Evolutionary conservation across 1,284 basidiomycete genomes (phyloP), one percentile per base, ranked within the genome.

Genomic region (Fomitopsis betulina): DNA sequence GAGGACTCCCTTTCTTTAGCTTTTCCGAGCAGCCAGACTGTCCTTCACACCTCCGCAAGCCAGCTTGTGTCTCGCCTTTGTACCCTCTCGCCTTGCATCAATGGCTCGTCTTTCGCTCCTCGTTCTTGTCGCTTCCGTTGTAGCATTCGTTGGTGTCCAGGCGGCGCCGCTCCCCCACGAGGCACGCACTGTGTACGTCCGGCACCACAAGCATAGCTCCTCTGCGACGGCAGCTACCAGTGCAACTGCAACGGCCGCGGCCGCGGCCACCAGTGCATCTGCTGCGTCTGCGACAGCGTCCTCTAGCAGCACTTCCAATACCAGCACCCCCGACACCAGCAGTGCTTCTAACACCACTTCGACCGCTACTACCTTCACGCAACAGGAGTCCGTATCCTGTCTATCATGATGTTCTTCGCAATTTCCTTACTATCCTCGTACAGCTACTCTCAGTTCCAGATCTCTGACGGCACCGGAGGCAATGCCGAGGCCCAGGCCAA

Each of bases 371-470:
- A 40, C 53, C 17, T 54, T 54, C 38, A 1, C 2, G 38, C 10
- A 23, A 15, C 53, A 27, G 13, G 38, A n/a, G 53, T 54, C 15
- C 23, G 53, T 25, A 30, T 5, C 27, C 0, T 3, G 27, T 30
- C 27, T 30, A 30, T 30, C 27, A 30, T 30, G 5, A 30, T 8
- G 0, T 25, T 40, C 19, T 9, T 15, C 23, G n/a, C 19, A n/a
- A n/a, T n/a, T 12, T 42, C 38, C 9, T 42, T 2, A n/a, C 21
- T 5, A 10, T 37, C 35, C 5, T 37, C 13, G 9, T 21, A 15
- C 25, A 77, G 75, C 62, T 78, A 78, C 59, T 67, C 71, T 23
- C 68, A 71, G 39, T 78, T 81, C 75, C 78, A 80, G 66, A 80
- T 81, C 57, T 79, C 77, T 3, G 73, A 76, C 61, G 77, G 76